A percentile compares a stretch with the other conserved stretches of the same genome.
phyloP scores from a whole-genome alignment of 2,329 filamentous ascomycete genomes.

The Beauveria caledonica region DNA sequence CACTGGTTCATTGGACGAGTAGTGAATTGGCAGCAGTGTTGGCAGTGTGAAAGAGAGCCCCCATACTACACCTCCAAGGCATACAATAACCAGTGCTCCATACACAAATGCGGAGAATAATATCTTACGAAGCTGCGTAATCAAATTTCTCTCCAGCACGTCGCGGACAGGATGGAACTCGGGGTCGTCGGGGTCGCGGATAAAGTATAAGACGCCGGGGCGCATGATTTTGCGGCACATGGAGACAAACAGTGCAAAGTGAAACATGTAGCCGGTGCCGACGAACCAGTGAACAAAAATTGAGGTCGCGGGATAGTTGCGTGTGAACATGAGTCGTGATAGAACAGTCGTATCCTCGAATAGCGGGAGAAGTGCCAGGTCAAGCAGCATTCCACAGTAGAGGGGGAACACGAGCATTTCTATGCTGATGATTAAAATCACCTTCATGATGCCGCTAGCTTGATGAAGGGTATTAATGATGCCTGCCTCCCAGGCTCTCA shows the following conservation, averaged over 20 bases:
- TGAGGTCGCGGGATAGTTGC: conserved; percentile 74
- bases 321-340: conserved; percentile 70
- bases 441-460: conserved; percentile 94
- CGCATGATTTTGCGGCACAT: conserved; percentile 99
- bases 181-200: conserved; percentile 93
- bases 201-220: conserved; percentile 92
- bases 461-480: conserved; percentile 80
- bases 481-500: conserved; percentile 62
- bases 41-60: conserved; percentile 61
- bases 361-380: conserved; percentile 78
- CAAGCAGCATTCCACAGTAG: conserved; percentile 87
- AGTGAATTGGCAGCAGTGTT: conserved; percentile 79
- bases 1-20: conserved; percentile 85
- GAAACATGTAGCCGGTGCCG: conserved; percentile 99
- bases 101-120: conserved; percentile 94
- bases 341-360: conserved; percentile 74
- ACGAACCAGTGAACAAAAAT: conserved; percentile 98
- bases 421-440: conserved; percentile 96
- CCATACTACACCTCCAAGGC: conserved; percentile 94
- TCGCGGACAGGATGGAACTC: conserved; percentile 97
- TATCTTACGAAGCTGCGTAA: conserved; percentile 91
- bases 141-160: conserved; percentile 85
- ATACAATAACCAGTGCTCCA: conserved; percentile 83
- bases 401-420: conserved; percentile 97
- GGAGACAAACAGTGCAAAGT: conserved; percentile 95